These are phyloP conservation scores for Hypoxylon cercidicola DNA, from an alignment of 495 filamentous ascomycete genomes.

Conservation along the genomic window DNA sequence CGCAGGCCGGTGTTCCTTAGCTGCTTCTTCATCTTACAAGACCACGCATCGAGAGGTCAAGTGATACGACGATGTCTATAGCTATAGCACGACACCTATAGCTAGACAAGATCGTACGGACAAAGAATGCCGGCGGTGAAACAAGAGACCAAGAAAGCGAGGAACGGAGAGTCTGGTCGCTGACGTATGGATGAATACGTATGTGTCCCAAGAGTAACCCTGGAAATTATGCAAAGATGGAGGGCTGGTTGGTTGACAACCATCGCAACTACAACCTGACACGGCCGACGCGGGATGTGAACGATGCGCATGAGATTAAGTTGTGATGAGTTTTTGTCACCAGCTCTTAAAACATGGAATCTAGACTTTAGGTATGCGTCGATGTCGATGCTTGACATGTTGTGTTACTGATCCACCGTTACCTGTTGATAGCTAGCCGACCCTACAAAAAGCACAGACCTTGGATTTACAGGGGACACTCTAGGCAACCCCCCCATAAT, in stretches of 20 bases:
- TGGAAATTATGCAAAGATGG: background rate
- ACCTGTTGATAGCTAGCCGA: slow-evolving; percentile 35
- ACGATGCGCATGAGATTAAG: slow-evolving; percentile 3
- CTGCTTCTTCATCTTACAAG: slow-evolving; percentile 20
- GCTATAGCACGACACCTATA: too few species aligned
- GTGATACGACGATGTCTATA: background rate
- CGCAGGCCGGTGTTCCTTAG: slow-evolving; percentile 13
- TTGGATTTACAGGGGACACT: slow-evolving; percentile 23
- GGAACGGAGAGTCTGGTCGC: background rate
- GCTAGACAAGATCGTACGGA: too few species aligned
- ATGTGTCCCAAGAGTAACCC: slow-evolving; percentile 1
- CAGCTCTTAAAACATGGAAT: background rate
- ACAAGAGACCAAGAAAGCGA: background rate
- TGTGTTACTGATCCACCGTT: slow-evolving; percentile 31
- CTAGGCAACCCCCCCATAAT: slow-evolving; percentile 12
- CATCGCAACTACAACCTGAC: background rate
- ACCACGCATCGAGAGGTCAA: background rate
- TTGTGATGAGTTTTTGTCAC: background rate
- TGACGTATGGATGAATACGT: slow-evolving; percentile 4
- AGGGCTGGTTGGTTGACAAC: slow-evolving; percentile 3
- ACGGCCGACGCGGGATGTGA: slow-evolving; percentile 3
- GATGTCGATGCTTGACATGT: slow-evolving; percentile 5
- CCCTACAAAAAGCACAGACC: slow-evolving; percentile 29
- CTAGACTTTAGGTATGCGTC: background rate
- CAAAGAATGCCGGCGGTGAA: too few species aligned